Conservation (phyloP, 306 rosid genomes). For the Acacia crassicarpa region DNA sequence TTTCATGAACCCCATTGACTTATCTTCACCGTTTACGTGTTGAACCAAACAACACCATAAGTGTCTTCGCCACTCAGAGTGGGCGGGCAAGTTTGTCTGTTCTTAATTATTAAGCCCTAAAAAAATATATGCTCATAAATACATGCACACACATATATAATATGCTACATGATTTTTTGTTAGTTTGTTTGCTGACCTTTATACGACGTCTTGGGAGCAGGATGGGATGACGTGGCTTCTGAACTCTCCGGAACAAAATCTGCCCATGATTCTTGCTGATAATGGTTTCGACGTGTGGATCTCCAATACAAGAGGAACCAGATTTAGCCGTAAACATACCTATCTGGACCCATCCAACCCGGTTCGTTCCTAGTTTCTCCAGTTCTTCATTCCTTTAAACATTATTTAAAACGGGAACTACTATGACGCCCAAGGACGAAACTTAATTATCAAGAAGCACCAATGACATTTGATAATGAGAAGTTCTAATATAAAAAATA, state of each 20-base stretch:
- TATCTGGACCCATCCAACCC: conserved; percentile 46
- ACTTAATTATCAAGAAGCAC: no score
- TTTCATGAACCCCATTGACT: not conserved
- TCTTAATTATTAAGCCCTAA: not conserved
- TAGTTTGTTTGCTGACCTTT: not conserved
- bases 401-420: no score
- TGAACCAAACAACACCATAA: not conserved
- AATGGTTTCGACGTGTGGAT: conserved; percentile 88
- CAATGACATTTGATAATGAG: no score
- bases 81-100: conserved; percentile 23
- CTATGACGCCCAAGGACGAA: no score
- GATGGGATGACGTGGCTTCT: conserved; percentile 81
- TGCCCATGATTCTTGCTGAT: conserved; percentile 84
- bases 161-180: not conserved
- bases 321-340: conserved; percentile 64
- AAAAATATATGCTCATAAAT: not conserved
- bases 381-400: not conserved
- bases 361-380: conserved; percentile 23
- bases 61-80: not conserved
- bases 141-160: not conserved
- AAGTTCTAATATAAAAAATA: no score
- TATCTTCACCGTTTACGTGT: conserved; percentile 15
- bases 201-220: conserved; percentile 39
- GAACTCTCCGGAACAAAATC: conserved; percentile 66
- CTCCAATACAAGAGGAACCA: conserved; percentile 83